Evolutionary conservation across 805 yeast genomes (phyloP).

Genomic region (Zygosaccharomyces gambellarensis): DNA sequence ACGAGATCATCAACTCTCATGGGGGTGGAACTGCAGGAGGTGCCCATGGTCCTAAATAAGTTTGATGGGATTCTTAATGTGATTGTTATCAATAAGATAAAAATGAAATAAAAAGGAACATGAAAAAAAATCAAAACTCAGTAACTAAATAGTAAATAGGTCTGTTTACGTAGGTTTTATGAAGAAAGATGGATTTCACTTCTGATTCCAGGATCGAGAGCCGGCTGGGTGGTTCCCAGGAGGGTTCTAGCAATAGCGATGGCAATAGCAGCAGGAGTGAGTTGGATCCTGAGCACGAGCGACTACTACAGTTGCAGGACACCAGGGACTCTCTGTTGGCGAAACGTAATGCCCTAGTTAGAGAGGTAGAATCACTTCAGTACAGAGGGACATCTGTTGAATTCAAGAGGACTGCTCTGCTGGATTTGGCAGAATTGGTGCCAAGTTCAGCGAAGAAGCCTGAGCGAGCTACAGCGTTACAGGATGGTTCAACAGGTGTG

Average conservation of each 20-base stretch:
- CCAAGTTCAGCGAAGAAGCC: not conserved
- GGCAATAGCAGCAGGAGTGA: not conserved
- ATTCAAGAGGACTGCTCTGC: slow-evolving; percentile 1
- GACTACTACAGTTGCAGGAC: slow-evolving; percentile 18
- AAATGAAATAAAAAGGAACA: no score
- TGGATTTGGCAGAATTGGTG: slow-evolving; percentile 7
- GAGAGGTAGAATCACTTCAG: slow-evolving; percentile 16
- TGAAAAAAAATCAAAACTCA: no score
- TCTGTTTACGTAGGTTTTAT: not conserved
- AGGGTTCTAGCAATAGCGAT: slow-evolving; percentile 1
- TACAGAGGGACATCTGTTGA: slow-evolving; percentile 1
- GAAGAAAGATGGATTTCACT: slow-evolving; percentile 24
- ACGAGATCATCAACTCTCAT: not conserved
- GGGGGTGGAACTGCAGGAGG: not conserved
- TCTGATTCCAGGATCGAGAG: slow-evolving; percentile 17
- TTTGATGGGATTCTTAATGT: no score
- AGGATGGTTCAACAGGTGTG: slow-evolving; percentile 19
- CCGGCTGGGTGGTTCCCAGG: slow-evolving; percentile 1
- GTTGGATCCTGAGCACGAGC: slow-evolving; percentile 16
- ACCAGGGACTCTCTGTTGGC: slow-evolving; percentile 18
- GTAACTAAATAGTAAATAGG: not conserved
- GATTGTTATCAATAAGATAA: no score
- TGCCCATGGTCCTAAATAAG: not conserved
- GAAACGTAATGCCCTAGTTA: slow-evolving; percentile 16
- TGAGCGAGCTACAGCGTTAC: not conserved